These are phyloP conservation scores for Linanthus parryae DNA, from an alignment of 148 eudicot species.

Conservation along the genomic window DNA sequence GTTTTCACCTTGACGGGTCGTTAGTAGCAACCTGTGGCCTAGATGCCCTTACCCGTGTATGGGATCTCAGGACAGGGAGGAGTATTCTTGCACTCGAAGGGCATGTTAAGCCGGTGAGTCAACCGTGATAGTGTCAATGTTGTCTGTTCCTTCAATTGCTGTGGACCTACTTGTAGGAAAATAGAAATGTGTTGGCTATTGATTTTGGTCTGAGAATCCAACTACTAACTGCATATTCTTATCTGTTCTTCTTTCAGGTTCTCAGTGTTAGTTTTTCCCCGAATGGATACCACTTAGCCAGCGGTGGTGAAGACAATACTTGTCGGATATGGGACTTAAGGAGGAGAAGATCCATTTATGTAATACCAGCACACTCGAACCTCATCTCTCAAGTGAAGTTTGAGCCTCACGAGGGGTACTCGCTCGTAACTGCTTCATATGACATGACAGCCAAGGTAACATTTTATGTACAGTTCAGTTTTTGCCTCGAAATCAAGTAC, in stretches of 20 bases:
- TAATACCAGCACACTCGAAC: conserved; percentile 88
- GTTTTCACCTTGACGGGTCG: conserved; percentile 94
- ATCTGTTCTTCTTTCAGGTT: conserved; percentile 38
- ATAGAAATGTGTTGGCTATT: too few species aligned
- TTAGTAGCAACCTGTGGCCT: conserved; percentile 85
- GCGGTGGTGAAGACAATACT: conserved; percentile 94
- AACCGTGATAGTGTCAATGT: too few species aligned
- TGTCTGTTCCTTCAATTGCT: too few species aligned
- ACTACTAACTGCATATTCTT: neutral
- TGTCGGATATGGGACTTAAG: conserved; percentile 94
- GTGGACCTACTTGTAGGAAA: too few species aligned
- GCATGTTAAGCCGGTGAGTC: conserved; percentile 80
- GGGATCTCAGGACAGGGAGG: conserved; percentile 93
- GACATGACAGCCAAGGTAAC: conserved; percentile 90
- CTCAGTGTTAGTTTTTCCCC: conserved; percentile 79
- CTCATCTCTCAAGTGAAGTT: conserved; percentile 89
- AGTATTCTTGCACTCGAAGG: conserved; percentile 95
- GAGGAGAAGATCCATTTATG: conserved; percentile 68
- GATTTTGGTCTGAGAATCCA: neutral
- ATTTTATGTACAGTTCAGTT: too few species aligned
- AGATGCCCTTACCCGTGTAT: conserved; percentile 89
- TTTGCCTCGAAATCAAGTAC: neutral
- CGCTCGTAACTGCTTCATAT: conserved; percentile 80
- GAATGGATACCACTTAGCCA: conserved; percentile 88
- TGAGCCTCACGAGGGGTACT: conserved; percentile 98